phyloP scores from a whole-genome alignment of 164 flowering plant genomes.

The Euptelea pleiosperma region DNA sequence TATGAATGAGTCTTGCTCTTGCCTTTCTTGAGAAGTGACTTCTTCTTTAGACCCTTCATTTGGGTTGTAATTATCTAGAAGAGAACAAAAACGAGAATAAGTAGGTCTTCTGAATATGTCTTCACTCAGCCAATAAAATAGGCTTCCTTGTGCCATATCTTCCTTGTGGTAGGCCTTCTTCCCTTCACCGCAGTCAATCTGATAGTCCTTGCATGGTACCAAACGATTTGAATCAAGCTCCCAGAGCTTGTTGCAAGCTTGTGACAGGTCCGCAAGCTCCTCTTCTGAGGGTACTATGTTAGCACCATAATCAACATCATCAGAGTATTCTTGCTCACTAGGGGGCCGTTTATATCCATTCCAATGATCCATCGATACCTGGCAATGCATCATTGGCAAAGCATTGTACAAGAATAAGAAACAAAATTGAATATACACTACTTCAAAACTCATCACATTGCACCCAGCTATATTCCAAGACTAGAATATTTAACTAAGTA shows the following conservation, averaged over 20 bases:
- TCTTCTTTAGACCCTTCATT: conserved; percentile 71
- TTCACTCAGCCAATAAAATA: conserved; percentile 64
- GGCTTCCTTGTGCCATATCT: conserved; percentile 76
- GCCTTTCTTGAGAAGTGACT: conserved; percentile 72
- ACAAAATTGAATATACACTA: too few species aligned
- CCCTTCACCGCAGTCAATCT: conserved; percentile 91
- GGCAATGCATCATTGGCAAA: conserved; percentile 10
- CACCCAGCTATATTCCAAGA: not conserved
- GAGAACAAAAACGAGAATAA: conserved; percentile 78
- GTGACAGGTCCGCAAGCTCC: conserved; percentile 70
- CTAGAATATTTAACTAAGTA: too few species aligned
- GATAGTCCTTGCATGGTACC: conserved; percentile 81
- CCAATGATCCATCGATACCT: conserved; percentile 69
- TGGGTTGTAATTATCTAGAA: conserved; percentile 92
- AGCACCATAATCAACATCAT: conserved; percentile 40
- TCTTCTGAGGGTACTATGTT: conserved; percentile 50
- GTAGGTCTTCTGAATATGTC: conserved; percentile 71
- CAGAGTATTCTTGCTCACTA: conserved; percentile 67
- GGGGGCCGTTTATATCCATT: conserved; percentile 57
- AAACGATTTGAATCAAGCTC: conserved; percentile 83
- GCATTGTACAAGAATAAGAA: not conserved
- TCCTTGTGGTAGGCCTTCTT: conserved; percentile 69
- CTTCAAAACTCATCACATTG: too few species aligned
- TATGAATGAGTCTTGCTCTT: conserved; percentile 85
- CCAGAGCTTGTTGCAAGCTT: conserved; percentile 90